Evolutionary conservation across 306 rosid genomes (phyloP).

Genomic region (Glycine soja): DNA sequence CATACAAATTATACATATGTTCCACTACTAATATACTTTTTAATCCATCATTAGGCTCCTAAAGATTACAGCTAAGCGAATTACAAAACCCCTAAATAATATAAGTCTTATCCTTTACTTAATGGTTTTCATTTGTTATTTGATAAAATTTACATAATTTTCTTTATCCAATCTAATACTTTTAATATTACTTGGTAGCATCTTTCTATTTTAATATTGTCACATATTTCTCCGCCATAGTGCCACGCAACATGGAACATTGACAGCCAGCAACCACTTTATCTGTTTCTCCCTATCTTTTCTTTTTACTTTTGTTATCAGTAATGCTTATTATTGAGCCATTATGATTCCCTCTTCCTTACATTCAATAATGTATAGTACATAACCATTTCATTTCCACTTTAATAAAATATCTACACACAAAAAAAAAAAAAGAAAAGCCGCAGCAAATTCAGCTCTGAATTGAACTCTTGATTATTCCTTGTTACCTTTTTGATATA

Average conservation of each 20-base stretch:
- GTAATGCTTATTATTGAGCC: conserved; percentile 42
- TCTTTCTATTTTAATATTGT: not conserved
- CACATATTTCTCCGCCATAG: conserved; percentile 18
- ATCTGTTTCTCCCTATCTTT: not conserved
- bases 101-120: no score
- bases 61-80: no score
- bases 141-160: no score
- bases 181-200: not conserved
- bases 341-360: conserved; percentile 40
- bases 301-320: not conserved
- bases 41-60: no score
- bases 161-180: no score
- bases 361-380: not conserved
- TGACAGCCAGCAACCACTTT: conserved; percentile 48
- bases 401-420: not conserved
- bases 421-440: not conserved
- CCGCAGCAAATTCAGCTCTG: not conserved
- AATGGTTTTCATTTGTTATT: no score
- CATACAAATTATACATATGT: no score
- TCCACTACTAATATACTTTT: no score
- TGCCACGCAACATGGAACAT: conserved; percentile 44
- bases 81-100: no score
- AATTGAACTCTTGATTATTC: conserved; percentile 6
- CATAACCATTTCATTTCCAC: not conserved
- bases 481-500: not conserved